These are phyloP conservation scores for Gonapodya prolifera DNA, from an alignment of 192 early-diverging fungal species.

Conservation along the genomic window DNA sequence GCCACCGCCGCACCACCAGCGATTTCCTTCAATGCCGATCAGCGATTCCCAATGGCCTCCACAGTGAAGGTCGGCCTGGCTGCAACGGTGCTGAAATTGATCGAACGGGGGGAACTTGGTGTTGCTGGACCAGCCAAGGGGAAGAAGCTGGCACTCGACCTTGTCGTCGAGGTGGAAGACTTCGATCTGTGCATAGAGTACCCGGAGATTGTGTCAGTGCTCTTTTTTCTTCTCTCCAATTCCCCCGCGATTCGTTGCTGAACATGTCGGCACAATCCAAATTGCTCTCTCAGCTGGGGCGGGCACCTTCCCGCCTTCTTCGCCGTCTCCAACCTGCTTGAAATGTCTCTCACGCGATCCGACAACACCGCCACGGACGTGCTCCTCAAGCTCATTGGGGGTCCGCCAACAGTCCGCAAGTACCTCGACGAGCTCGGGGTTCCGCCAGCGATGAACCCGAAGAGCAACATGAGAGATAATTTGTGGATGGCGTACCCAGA, in stretches of 20 bases:
- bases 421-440: not conserved
- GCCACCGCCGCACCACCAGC: not conserved
- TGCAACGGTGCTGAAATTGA: not conserved
- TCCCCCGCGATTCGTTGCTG: too few species aligned
- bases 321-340: conserved; percentile 4
- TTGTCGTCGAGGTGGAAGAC: not conserved
- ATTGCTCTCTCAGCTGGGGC: not conserved
- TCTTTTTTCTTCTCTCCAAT: too few species aligned
- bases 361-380: conserved; percentile 6
- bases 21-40: not conserved
- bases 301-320: conserved; percentile 2
- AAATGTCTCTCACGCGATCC: not conserved
- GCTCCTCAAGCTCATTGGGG: not conserved
- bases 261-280: too few species aligned
- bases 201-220: conserved; percentile 1
- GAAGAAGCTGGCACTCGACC: not conserved
- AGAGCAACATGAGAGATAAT: not conserved
- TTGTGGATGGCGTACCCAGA: not conserved
- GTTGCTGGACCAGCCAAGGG: not conserved
- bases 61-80: not conserved
- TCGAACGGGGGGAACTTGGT: not conserved
- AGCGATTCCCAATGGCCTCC: conserved; percentile 3
- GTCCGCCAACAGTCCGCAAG: not conserved
- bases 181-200: not conserved
- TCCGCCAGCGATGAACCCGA: not conserved